Evolutionary conservation across 805 yeast genomes (phyloP).

Genomic region (Wickerhamomyces chambardii): DNA sequence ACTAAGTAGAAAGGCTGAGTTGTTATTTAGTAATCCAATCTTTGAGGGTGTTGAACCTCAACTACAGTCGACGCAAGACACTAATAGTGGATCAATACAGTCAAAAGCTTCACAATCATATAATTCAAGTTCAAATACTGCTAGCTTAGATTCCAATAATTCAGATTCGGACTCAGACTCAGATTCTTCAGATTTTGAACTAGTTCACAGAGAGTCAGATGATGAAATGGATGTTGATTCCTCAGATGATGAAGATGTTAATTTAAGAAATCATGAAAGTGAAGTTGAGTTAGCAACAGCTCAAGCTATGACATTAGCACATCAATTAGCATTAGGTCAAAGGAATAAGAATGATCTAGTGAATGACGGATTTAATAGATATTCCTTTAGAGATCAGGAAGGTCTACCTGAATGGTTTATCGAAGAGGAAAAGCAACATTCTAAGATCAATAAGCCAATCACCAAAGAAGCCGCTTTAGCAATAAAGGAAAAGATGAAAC

Average conservation of each 20-base stretch:
- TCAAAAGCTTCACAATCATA: too few species aligned
- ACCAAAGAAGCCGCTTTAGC: slow-evolving; percentile 90
- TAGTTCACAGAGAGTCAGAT: slow-evolving; percentile 33
- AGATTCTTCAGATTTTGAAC: slow-evolving; percentile 31
- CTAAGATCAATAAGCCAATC: slow-evolving; percentile 81
- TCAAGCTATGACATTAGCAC: slow-evolving; percentile 97
- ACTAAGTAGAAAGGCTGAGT: slow-evolving; percentile 31
- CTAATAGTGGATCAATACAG: too few species aligned
- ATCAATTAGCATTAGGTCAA: slow-evolving; percentile 87
- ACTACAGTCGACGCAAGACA: too few species aligned
- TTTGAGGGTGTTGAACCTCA: slow-evolving; percentile 39
- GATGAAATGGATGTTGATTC: slow-evolving; percentile 22
- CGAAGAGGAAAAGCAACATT: slow-evolving; percentile 85
- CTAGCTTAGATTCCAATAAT: slow-evolving; percentile 12
- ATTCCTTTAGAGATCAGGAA: slow-evolving; percentile 85
- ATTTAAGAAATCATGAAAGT: slow-evolving; percentile 40
- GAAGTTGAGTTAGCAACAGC: slow-evolving; percentile 83
- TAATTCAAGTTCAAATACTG: slow-evolving; percentile 16
- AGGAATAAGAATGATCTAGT: slow-evolving; percentile 74
- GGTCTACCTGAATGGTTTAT: slow-evolving; percentile 95
- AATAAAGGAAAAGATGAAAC: slow-evolving; percentile 62
- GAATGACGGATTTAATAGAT: slow-evolving; percentile 90
- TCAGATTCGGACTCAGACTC: slow-evolving; percentile 9
- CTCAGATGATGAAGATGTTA: slow-evolving; percentile 41
- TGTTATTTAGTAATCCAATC: slow-evolving; percentile 43